A percentile compares a stretch with the other conserved stretches of the same genome.
These are phyloP conservation scores for Rhodotorula paludigena DNA, from an alignment of 768 basidiomycete genomes.

Conservation along the genomic window DNA sequence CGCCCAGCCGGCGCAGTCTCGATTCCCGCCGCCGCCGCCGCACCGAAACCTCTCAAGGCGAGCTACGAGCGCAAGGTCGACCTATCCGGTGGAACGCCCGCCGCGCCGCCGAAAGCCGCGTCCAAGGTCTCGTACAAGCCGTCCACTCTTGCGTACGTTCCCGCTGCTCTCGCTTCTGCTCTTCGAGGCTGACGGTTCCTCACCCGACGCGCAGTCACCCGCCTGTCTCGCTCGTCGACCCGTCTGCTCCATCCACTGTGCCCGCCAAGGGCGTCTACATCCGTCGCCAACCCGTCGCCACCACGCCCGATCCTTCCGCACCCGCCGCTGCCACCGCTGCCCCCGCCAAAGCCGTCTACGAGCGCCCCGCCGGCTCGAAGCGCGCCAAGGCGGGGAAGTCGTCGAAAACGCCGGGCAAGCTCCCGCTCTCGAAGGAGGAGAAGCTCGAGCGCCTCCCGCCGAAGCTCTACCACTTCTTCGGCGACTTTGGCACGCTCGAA, in stretches of 20 bases:
- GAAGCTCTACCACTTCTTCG: constrained; percentile 54
- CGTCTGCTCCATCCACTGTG: neutral
- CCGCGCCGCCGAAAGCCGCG: too few relatives aligned
- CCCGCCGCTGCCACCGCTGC: neutral
- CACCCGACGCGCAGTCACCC: neutral
- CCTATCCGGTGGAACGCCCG: neutral
- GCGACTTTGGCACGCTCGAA: constrained; percentile 54
- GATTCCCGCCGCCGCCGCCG: neutral
- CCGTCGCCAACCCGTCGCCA: constrained; percentile 6
- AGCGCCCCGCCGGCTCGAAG: constrained; percentile 1
- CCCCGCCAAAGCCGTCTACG: constrained; percentile 22
- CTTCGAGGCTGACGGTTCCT: too few relatives aligned
- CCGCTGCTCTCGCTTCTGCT: neutral
- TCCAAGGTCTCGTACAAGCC: constrained; percentile 10
- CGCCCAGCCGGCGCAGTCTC: neutral
- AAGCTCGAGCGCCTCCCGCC: constrained; percentile 46
- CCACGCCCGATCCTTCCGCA: neutral
- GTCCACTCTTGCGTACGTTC: constrained; percentile 9
- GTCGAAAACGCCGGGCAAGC: neutral
- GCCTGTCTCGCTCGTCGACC: neutral
- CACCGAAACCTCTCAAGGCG: constrained; percentile 5
- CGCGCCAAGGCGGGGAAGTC: neutral
- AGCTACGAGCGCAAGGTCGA: constrained; percentile 9
- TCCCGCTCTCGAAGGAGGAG: constrained; percentile 23
- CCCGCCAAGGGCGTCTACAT: constrained; percentile 25